A percentile compares a stretch with the other conserved stretches of the same genome.
Evolutionary conservation across 768 basidiomycete species (phyloP).

Genomic region (Crepidotus variabilis): DNA sequence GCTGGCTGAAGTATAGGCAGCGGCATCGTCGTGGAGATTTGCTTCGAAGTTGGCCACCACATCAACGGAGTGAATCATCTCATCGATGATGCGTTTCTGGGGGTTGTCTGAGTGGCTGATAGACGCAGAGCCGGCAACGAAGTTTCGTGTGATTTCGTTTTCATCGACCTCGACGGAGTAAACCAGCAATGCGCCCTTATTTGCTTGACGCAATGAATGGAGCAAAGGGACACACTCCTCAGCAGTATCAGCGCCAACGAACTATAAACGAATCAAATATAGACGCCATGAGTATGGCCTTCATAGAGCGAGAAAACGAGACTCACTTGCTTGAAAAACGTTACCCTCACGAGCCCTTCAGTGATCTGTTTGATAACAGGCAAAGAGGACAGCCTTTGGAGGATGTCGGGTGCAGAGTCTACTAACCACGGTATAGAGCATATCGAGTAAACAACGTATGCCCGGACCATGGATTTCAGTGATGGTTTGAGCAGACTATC

Average conservation of each 20-base stretch:
- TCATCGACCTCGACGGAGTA: slow-evolving; percentile 79
- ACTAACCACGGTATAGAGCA: slow-evolving; percentile 76
- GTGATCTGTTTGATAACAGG: slow-evolving; percentile 64
- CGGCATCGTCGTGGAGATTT: slow-evolving; percentile 5
- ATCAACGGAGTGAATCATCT: slow-evolving; percentile 75
- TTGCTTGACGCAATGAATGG: slow-evolving; percentile 52
- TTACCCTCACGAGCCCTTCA: slow-evolving; percentile 65
- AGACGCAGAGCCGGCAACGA: slow-evolving; percentile 13
- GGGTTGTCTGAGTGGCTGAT: slow-evolving; percentile 19
- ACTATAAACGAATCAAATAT: slow-evolving; percentile 37
- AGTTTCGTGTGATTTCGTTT: slow-evolving; percentile 36
- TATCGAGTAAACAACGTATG: slow-evolving; percentile 80
- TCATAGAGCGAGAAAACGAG: neutral
- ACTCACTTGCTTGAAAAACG: slow-evolving; percentile 82
- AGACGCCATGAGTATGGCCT: neutral
- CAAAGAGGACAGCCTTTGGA: slow-evolving; percentile 46
- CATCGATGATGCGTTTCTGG: slow-evolving; percentile 65
- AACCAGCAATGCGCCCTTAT: slow-evolving; percentile 73
- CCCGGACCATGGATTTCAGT: slow-evolving; percentile 35
- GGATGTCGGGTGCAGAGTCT: slow-evolving; percentile 65
- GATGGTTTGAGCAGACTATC: neutral
- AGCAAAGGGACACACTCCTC: slow-evolving; percentile 65
- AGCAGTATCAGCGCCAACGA: slow-evolving; percentile 86
- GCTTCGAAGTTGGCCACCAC: slow-evolving; percentile 82
- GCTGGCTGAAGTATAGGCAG: neutral